Evolutionary conservation across 257 asterid species (phyloP), one percentile per base, ranked within the genome.

Genomic region (Solanum dulcamara): DNA sequence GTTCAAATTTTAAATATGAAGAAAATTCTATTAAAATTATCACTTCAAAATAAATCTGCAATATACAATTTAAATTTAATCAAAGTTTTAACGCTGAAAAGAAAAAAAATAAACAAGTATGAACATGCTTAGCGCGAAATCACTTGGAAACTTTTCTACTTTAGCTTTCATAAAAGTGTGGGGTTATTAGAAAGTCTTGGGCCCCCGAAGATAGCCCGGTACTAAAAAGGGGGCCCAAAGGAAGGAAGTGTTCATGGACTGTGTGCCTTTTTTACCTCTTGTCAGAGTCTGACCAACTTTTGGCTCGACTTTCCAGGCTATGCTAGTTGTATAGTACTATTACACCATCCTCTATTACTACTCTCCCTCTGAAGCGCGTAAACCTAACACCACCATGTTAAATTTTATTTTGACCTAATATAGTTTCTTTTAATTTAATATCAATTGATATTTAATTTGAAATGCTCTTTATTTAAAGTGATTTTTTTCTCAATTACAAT

Each of bases 251-350:
- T 7, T 35, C 5, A 68, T 68, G 77, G 62, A 46, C 8, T 44
- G 9, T 77, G 6, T n/a, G 24, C 81, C 81, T 77, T 46, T 46
- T 77, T 77, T 26, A 28, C 40, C 38, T 14, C 60, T 26, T 46
- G 62, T 77, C 62, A 77, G 82, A 77, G 40, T 24, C 60, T 77
- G 82, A 77, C 82, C 60, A 77, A 77, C 82, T 77, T 77, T 77
- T 77, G 82, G 82, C 62, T 77, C 60, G 40, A 14, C 82, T 77
- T 77, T 77, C 82, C 14, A 77, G 62, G 40, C 42, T 9, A 2
- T 26, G 62, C 10, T 46, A 75, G 62, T 77, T 46, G 82, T 75
- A 44, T 17, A 24, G 1, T n/a, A 7, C 28, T 57, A 22, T 57
- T 74, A 42, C 60, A 46, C 24, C 9, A 3, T 15, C 42, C n/a